Evolutionary conservation across 257 asterid species (phyloP).

Genomic region (Jasminum sambac): DNA sequence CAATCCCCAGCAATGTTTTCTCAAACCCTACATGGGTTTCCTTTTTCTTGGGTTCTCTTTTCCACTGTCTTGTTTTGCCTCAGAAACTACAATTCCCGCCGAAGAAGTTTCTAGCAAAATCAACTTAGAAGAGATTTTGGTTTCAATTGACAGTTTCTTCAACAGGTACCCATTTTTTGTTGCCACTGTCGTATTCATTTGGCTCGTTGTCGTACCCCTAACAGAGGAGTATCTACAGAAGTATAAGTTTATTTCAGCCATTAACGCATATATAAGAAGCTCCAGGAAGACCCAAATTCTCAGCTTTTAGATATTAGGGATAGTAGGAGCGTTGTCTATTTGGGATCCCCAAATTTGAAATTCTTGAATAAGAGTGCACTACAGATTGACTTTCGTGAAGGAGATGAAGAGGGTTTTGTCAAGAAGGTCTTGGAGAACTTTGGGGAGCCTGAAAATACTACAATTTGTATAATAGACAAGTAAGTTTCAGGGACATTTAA

Average conservation of each 20-base stretch:
- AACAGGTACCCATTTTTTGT: slow-evolving; percentile 80
- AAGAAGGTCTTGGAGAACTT: slow-evolving; percentile 56
- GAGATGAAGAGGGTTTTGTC: slow-evolving; percentile 69
- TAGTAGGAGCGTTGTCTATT: slow-evolving; percentile 51
- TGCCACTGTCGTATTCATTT: slow-evolving; percentile 67
- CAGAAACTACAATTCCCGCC: slow-evolving; percentile 44
- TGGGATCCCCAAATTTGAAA: slow-evolving; percentile 79
- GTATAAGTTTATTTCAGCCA: slow-evolving; percentile 70
- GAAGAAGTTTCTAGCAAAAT: slow-evolving; percentile 56
- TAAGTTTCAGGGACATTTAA: slow-evolving; percentile 42
- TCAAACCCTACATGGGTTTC: slow-evolving; percentile 37
- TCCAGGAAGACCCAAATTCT: slow-evolving; percentile 63
- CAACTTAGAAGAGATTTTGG: slow-evolving; percentile 68
- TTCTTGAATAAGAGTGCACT: slow-evolving; percentile 55
- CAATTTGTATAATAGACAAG: slow-evolving; percentile 82
- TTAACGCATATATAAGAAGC: slow-evolving; percentile 82
- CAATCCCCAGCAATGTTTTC: slow-evolving; percentile 24
- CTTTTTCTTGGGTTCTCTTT: slow-evolving; percentile 41
- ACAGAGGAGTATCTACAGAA: slow-evolving; percentile 64
- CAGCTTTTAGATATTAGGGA: slow-evolving; percentile 87
- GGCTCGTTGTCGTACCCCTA: slow-evolving; percentile 81
- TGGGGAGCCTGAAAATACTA: slow-evolving; percentile 58
- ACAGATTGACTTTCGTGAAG: slow-evolving; percentile 75
- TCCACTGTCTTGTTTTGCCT: slow-evolving; percentile 66
- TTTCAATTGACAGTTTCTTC: slow-evolving; percentile 76